phyloP scores from a whole-genome alignment of 1,284 basidiomycete species.

The Irpex sp. region DNA sequence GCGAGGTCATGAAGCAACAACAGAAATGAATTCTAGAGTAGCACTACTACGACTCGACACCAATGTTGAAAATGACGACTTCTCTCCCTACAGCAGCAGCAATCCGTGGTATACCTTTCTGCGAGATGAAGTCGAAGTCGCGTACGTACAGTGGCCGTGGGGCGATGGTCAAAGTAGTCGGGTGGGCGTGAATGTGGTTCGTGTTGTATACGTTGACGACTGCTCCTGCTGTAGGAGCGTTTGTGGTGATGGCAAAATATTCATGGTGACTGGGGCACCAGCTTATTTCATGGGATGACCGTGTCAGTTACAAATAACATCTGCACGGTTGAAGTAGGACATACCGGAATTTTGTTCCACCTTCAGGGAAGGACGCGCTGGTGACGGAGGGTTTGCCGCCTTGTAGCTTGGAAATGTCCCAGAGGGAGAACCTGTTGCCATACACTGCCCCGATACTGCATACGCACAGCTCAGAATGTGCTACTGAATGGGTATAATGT shows the following conservation, averaged over 20 bases:
- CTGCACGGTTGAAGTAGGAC: constrained; percentile 11
- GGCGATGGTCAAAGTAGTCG: constrained; percentile 53
- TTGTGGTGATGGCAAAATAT: constrained; percentile 70
- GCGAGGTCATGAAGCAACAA: no score
- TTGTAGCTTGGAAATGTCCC: constrained; percentile 67
- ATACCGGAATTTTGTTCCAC: constrained; percentile 65
- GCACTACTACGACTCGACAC: constrained; percentile 26
- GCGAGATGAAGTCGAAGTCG: constrained; percentile 72
- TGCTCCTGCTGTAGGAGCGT: constrained; percentile 56
- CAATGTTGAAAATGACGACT: constrained; percentile 38
- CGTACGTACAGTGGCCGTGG: constrained; percentile 60
- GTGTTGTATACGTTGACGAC: constrained; percentile 66
- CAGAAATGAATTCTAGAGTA: background rate
- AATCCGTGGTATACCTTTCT: constrained; percentile 55
- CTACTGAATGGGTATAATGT: background rate
- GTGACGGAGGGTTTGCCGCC: constrained; percentile 67
- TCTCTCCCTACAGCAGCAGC: constrained; percentile 61
- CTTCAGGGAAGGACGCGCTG: constrained; percentile 61
- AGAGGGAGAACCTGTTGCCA: constrained; percentile 64
- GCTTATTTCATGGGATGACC: constrained; percentile 30
- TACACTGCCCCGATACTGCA: constrained; percentile 70
- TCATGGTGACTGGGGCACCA: constrained; percentile 76
- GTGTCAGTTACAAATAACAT: constrained; percentile 5
- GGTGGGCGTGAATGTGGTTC: constrained; percentile 58
- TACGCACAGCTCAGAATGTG: constrained; percentile 3